Base-by-base conservation (phyloP, 345 rosid genomes). In the Eucalyptus viminalis region DNA sequence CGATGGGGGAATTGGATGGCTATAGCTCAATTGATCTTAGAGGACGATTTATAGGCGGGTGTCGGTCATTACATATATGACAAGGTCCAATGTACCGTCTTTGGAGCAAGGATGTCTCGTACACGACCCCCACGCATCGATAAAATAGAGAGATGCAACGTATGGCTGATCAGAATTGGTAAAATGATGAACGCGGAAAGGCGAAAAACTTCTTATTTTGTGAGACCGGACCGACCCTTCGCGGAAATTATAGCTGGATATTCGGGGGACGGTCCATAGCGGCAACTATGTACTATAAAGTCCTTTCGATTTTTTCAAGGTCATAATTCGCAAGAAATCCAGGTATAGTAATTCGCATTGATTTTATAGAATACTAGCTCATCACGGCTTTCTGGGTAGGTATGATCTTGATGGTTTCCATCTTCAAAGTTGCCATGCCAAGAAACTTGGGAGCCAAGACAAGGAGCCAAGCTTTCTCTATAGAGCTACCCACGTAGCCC, bases 401-500 rank as follows among this genome's bases (percentile, higher is more conserved):
- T 13, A 5, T 11, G 27, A 72, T 88, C 86, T 37, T 43, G 85
- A 40, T 40, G 85, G 85, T 76, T 76, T 76, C 85, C 85, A 22
- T 76, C 85, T 22, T 76, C 45, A 12, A 76, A 76, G 85, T 76
- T 76, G 85, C 85, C 85, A 11, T 40, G 13, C 1, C 85, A 40
- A 40, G 27, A 76, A 21, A 76, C 85, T 76, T 76, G 85, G 16
- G 85, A 76, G 83, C 19, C 83, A 76, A 76, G 83, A 76, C 83
- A 22, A 21, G 45, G 15, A 7, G 2, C 47, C 8, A 11, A 76
- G 44, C 47, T 37, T 6, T 76, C 6, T 37, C 83, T 4, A 7
- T 14, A 14, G 19, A 14, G 16, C 37, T 65, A n/a, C 0, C 37
- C 37, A 0, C 21, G 4, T 16, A 10, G 44, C 24, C 44, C 14